Evolutionary conservation across 1,284 basidiomycete species (phyloP).

Genomic region (Stygiomarasmius scandens): DNA sequence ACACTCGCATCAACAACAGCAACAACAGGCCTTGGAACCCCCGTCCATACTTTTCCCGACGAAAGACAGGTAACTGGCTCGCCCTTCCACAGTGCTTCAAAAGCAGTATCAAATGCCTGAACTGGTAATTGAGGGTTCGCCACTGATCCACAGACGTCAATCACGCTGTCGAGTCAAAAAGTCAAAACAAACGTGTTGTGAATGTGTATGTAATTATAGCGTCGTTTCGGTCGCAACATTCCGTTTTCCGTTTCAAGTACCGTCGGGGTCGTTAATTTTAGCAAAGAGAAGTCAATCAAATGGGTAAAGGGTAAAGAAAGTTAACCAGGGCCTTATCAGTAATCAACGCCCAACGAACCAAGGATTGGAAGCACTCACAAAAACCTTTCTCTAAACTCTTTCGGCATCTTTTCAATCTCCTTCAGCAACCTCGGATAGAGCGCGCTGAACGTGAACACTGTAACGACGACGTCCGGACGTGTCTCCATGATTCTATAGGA

Average conservation of each 20-base stretch:
- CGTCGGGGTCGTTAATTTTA: too few relatives aligned
- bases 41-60: constrained; percentile 1
- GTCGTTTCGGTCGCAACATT: too few relatives aligned
- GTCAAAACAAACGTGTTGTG: background rate
- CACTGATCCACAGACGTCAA: constrained; percentile 1
- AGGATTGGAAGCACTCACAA: background rate
- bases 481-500: background rate
- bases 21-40: constrained; percentile 2
- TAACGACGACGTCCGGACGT: background rate
- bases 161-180: background rate
- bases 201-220: background rate
- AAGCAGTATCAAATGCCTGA: constrained; percentile 1
- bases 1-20: constrained; percentile 10
- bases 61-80: constrained; percentile 1
- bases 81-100: background rate
- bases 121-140: background rate
- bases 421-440: background rate
- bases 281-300: too few relatives aligned
- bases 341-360: background rate
- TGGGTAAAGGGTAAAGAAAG: background rate
- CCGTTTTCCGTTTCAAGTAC: too few relatives aligned
- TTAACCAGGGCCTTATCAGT: background rate
- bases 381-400: background rate
- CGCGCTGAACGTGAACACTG: background rate
- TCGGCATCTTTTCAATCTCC: background rate